Evolutionary conservation across 805 yeast species (phyloP).

Genomic region (Zygosaccharomyces bisporus): DNA sequence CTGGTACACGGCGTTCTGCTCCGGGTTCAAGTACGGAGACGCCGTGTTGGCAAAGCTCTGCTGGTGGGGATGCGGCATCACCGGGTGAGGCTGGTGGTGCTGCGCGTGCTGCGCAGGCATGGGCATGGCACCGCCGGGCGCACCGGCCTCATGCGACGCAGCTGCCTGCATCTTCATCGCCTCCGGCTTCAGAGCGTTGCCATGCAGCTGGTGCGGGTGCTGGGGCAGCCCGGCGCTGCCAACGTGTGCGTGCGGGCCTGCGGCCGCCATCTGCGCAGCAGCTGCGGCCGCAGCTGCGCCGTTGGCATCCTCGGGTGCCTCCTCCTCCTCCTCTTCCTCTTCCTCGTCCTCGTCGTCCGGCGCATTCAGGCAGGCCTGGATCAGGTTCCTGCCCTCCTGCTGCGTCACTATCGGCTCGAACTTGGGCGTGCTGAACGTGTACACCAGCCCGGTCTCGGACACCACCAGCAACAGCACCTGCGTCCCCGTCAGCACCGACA

Average conservation of each 20-base stretch:
- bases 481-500: slow-evolving; percentile 94
- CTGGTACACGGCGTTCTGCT: slow-evolving; percentile 55
- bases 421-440: slow-evolving; percentile 98
- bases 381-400: slow-evolving; percentile 93
- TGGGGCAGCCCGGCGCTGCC: slow-evolving; percentile 33
- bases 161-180: slow-evolving; percentile 13
- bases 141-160: slow-evolving; percentile 8
- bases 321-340: slow-evolving; percentile 53
- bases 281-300: slow-evolving; percentile 16
- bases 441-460: slow-evolving; percentile 96
- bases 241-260: slow-evolving; percentile 40
- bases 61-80: slow-evolving; percentile 37
- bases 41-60: slow-evolving; percentile 32
- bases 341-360: slow-evolving; percentile 80
- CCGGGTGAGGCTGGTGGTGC: slow-evolving; percentile 15
- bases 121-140: slow-evolving; percentile 5
- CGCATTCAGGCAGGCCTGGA: slow-evolving; percentile 95
- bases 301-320: slow-evolving; percentile 22
- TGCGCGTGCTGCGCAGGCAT: slow-evolving; percentile 14
- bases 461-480: slow-evolving; percentile 93
- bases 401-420: slow-evolving; percentile 96
- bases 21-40: slow-evolving; percentile 44
- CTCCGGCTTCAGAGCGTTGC: slow-evolving; percentile 15
- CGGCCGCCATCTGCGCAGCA: slow-evolving; percentile 25
- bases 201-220: slow-evolving; percentile 22